Evolutionary conservation across 805 yeast species (phyloP), one percentile per base, ranked within the genome.

Genomic region (Ogataea dorogensis): DNA sequence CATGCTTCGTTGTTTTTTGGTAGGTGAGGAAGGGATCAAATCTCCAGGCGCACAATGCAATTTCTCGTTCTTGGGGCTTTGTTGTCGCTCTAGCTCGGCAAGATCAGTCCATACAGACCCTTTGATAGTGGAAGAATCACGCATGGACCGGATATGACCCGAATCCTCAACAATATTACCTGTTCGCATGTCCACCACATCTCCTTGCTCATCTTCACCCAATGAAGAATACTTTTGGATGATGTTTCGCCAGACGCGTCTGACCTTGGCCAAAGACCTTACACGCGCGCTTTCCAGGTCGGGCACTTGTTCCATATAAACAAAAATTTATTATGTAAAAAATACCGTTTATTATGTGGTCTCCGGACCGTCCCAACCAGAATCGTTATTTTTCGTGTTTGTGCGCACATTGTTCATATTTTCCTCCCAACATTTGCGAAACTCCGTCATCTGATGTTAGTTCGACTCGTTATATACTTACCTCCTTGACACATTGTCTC

Each of bases 401-500:
- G 72, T 67, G 33, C 73, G 48, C 22, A 50, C 44, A 42, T 68
- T 58, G 50, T 69, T 69, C 30, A 59, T 46, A 38, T 64, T 59
- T 11, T 38, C 42, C 4, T 55, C 64, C 75, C 75, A 69, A 40
- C 75, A 69, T 36, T 60, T 54, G 19, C 59, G 60, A 40, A 69
- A 69, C 2, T 56, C 70, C 5, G 50, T 51, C 74, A 69, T 68
- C 69, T 67, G 17, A 12, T 13, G 9, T 27, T 30, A 24, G 40
- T 38, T 43, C 30, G 28, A 17, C 24, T 9, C 11, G 4, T 12
- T 24, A 17, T 21, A 16, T 20, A 54, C 77, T 40, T 50, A 80
- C 82, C 54, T 85, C 93, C 13, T 64, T 61, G 2, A 75, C 56
- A 46, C 94, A 84, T 50, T 77, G 61, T 36, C 94, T 63, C 95